Percentiles rank a stretch among this genome's conserved stretches.
Conservation (phyloP, 129 eudicot genomes). For the Artemisia tridentata region DNA sequence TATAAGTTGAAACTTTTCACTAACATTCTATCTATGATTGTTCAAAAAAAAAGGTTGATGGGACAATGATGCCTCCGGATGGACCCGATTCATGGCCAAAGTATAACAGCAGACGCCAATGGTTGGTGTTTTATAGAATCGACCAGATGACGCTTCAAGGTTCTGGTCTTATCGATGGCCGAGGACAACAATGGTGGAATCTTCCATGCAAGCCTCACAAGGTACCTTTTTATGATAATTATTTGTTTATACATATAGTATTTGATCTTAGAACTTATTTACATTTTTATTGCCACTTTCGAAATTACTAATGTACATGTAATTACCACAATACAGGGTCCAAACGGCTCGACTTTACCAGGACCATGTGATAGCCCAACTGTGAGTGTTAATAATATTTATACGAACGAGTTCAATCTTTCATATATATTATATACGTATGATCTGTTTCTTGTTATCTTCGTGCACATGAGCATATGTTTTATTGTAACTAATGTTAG, state of each 20-base stretch:
- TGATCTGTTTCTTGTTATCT: neutral
- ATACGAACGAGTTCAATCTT: neutral
- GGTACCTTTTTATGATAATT: conserved; percentile 26
- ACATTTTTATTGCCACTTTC: neutral
- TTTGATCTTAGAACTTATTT: neutral
- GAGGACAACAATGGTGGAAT: conserved; percentile 77
- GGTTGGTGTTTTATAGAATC: conserved; percentile 70
- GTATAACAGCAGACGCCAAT: conserved; percentile 48
- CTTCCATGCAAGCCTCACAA: conserved; percentile 81
- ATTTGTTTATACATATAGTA: neutral
- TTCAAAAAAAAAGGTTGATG: conserved; percentile 48
- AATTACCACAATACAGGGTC: conserved; percentile 37
- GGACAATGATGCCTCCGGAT: conserved; percentile 68
- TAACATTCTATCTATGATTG: neutral
- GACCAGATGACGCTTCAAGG: conserved; percentile 55
- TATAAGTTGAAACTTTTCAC: neutral
- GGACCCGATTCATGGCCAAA: conserved; percentile 73
- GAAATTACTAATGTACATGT: neutral
- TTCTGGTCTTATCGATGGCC: conserved; percentile 60
- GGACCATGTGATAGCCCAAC: conserved; percentile 78
- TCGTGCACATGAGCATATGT: neutral
- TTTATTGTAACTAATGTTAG: conserved; percentile 23
- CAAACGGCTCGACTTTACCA: conserved; percentile 47
- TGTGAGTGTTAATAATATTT: conserved; percentile 33
- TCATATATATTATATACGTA: neutral